Evolutionary conservation across 176 grass and related monocot species (phyloP).

Genomic region (Juncus effusus): DNA sequence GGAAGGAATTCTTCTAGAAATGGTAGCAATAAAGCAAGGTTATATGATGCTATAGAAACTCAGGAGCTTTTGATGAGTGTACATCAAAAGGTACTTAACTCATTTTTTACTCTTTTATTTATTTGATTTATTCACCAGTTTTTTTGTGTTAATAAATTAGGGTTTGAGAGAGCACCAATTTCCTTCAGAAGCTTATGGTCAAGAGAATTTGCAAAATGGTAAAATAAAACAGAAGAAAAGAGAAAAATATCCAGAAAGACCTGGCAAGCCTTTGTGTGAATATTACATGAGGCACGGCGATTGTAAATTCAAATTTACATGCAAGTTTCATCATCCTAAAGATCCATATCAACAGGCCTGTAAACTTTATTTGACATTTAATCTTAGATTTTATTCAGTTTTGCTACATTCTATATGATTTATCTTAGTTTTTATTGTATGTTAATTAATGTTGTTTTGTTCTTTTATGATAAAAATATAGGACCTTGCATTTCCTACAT

Average conservation of each 20-base stretch:
- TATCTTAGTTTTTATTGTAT: background rate
- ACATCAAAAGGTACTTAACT: too few species aligned
- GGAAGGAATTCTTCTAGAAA: background rate
- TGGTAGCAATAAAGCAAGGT: conserved; percentile 2
- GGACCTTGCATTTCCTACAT: background rate
- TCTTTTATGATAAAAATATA: background rate
- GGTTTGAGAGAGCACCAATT: conserved; percentile 7
- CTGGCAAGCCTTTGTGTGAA: conserved; percentile 33
- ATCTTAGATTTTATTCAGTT: background rate
- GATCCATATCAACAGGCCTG: conserved; percentile 7
- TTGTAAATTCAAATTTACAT: conserved; percentile 45
- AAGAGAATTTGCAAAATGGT: conserved; percentile 13
- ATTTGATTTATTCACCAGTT: conserved; percentile 2
- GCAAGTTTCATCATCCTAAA: conserved; percentile 56
- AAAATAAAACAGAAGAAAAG: conserved; percentile 23
- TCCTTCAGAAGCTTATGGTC: conserved; percentile 24
- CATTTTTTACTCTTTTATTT: background rate
- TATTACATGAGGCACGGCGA: conserved; percentile 49
- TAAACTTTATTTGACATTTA: background rate
- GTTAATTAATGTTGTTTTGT: background rate
- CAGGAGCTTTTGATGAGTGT: too few species aligned
- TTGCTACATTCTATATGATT: background rate
- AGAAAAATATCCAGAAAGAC: conserved; percentile 37
- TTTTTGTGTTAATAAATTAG: background rate
- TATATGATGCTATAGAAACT: background rate